Evolutionary conservation across 2,329 filamentous ascomycete genomes (phyloP), one percentile per base, ranked within the genome.

Genomic region (Xylaria sp.): DNA sequence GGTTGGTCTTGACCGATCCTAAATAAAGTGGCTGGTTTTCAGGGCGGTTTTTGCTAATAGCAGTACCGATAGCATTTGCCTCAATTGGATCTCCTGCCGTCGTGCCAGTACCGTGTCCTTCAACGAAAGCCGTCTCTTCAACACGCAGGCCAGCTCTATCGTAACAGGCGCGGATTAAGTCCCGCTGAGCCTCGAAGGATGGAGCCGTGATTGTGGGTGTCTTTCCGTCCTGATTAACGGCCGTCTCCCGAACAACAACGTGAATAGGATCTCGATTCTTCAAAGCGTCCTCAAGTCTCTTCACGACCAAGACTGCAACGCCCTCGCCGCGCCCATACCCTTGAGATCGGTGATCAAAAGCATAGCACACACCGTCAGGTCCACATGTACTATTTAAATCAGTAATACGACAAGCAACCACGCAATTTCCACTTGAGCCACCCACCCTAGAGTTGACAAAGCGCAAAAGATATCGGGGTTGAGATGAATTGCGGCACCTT

Each of bases 131-230:
- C 60, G 68, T 74, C 47, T 65, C 73, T 45, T 14, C 34, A 34
- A 39, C 63, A 47, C 63, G 71, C 0, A 78, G 71, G 4, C 76
- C 81, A 3, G 79, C 78, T 3, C 65, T 59, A 0, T 47, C 42
- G 64, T 83, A 83, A 0, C 75, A 75, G 3, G 66, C 61, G 48
- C 72, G 55, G 45, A 81, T 82, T 2, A 81, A 56, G 0, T 56
- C 58, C 11, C 70, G 73, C 64, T 85, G 83, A 0, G 81, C 79
- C 1, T 73, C 70, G 0, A 59, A 58, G 48, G 72, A 83, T 0
- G 85, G 85, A 39, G 82, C 77, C 0, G 83, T 85, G 32, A 86
- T 81, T 1, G 82, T 83, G 6, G 74, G 1, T 76, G 83, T 76
- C 17, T 69, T 76, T 3, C 85, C 84, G 67, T 86, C 83, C 27